phyloP scores from a whole-genome alignment of 257 asterid genomes.

The Linderniella brevidens region DNA sequence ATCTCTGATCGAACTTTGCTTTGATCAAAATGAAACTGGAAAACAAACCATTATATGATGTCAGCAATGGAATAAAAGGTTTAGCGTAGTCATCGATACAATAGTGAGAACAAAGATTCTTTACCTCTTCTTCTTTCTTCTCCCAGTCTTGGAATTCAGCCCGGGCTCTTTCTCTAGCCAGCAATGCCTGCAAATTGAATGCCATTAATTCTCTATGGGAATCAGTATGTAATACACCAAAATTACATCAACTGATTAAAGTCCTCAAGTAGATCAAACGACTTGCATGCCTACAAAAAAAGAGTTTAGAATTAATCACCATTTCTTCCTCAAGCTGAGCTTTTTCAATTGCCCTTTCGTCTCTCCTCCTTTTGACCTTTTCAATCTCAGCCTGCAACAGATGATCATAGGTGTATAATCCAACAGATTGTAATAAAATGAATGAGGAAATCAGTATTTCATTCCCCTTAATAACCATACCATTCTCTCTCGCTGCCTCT shows the following conservation, averaged over 20 bases:
- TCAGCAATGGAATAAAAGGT: too few relatives aligned
- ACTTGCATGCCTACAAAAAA: too few relatives aligned
- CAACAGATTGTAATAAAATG: too few relatives aligned
- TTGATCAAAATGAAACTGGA: conserved; percentile 92
- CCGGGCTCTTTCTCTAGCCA: conserved; percentile 93
- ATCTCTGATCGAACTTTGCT: conserved; percentile 85
- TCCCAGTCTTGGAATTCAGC: conserved; percentile 99
- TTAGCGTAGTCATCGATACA: too few relatives aligned
- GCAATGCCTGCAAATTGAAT: conserved; percentile 32
- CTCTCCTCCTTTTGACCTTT: conserved; percentile 90
- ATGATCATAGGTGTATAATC: too few relatives aligned
- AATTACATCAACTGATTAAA: too few relatives aligned
- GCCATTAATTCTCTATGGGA: conserved; percentile 5
- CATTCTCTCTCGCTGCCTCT: conserved; percentile 63
- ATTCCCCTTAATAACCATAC: conserved; percentile 25
- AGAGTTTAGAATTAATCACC: conserved; percentile 37
- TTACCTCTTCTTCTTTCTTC: conserved; percentile 95
- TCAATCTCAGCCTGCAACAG: conserved; percentile 72
- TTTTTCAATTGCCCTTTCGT: conserved; percentile 88
- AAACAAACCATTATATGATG: conserved; percentile 10
- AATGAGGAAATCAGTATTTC: too few relatives aligned
- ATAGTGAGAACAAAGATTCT: conserved; percentile 7
- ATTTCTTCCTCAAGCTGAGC: conserved; percentile 97
- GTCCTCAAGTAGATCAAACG: background rate
- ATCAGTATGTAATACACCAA: background rate